Evolutionary conservation across 192 early-diverging fungal species (phyloP), one percentile per base, ranked within the genome.

Genomic region (Rhizophagus sp.): DNA sequence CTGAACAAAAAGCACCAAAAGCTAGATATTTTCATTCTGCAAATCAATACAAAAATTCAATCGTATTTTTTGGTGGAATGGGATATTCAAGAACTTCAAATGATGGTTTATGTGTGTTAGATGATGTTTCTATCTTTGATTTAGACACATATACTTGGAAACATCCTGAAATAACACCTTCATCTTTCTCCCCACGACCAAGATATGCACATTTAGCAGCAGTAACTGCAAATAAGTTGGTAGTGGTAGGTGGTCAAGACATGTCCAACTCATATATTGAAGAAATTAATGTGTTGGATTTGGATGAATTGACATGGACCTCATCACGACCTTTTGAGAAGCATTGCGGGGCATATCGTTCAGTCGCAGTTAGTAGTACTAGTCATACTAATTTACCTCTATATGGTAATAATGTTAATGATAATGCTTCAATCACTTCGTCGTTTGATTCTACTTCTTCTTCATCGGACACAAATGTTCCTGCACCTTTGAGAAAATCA

Each of bases 51-150:
- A 84, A 87, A 79, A 91, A 93, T 61, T 81, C 86, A 73, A 83
- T 95, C 24, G 83, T 94, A 9, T 87, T 93, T 39, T 95, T 94
- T 87, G 94, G 94, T 50, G 94, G 94, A 9, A 95, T 95, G 94
- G 93, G 94, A 7, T 88, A 91, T 81, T 82, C 92, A 74, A 78
- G 83, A 76, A 64, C 80, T 52, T 74, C 88, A 75, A 34, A 85
- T 64, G 90, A 94, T 79, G 86, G 87, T 41, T 79, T 92, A 39
- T 84, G 87, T 73, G 89, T 94, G 12, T 89, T 94, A 44, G 92
- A 91, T 77, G 94, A 95, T 64, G 81, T 94, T 12, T 86, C 87
- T 1, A 87, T 94, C 4, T 89, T 93, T 47, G 90, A 95, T 80
- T 81, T 95, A 57, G 88, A 89, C 36, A 82, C 87, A 9, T 90